Evolutionary conservation across 768 basidiomycete genomes (phyloP).

Genomic region (Imleria badia): DNA sequence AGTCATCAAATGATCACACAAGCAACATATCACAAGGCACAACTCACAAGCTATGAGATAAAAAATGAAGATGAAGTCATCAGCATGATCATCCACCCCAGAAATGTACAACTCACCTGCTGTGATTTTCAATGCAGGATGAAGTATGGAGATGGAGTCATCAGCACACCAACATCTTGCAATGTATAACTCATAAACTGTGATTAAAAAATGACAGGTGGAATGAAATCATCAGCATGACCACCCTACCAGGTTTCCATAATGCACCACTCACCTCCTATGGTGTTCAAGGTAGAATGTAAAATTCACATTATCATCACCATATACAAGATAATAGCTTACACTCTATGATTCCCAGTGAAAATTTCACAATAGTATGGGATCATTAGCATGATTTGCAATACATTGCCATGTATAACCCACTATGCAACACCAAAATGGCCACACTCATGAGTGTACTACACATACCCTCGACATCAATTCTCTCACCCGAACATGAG

Average conservation of each 20-base stretch:
- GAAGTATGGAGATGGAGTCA: no score
- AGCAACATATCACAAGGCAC: background rate
- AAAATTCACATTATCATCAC: background rate
- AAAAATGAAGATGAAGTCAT: no score
- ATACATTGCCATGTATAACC: background rate
- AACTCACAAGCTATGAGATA: background rate
- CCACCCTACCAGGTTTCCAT: no score
- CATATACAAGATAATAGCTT: background rate
- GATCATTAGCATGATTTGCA: background rate
- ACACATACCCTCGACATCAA: no score
- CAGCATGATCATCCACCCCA: background rate
- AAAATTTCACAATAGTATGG: background rate
- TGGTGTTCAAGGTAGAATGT: background rate
- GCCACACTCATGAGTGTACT: no score
- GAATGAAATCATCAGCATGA: no score
- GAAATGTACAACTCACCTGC: no score
- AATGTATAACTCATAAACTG: no score
- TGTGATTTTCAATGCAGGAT: no score
- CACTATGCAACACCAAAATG: background rate
- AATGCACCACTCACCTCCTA: background rate
- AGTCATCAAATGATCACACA: background rate
- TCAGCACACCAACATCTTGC: no score
- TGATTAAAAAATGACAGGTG: no score
- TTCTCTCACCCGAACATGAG: background rate
- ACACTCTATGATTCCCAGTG: background rate